A percentile compares a stretch with the other conserved stretches of the same genome.
Evolutionary conservation across 768 basidiomycete genomes (phyloP).

Genomic region (Hydnum rufescens): DNA sequence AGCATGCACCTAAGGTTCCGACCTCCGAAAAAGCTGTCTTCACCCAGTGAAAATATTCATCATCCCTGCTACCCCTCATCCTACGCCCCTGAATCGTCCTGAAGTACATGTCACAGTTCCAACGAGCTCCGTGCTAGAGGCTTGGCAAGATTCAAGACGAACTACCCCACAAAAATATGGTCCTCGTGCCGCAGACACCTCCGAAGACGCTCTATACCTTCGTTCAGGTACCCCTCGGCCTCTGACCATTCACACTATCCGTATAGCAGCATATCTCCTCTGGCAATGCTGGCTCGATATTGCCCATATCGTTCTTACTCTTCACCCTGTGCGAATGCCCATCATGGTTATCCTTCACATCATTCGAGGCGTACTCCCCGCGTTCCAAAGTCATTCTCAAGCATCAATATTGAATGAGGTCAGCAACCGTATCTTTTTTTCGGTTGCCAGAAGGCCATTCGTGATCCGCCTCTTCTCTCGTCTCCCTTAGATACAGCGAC

Average conservation of each 20-base stretch:
- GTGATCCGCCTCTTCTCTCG: conserved; percentile 1
- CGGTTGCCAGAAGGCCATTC: conserved; percentile 1
- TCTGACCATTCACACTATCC: conserved; percentile 35
- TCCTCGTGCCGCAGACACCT: not conserved
- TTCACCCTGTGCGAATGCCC: conserved; percentile 51
- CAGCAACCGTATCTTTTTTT: conserved; percentile 13
- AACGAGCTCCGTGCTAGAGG: conserved; percentile 3
- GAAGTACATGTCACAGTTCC: not conserved
- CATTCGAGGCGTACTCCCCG: conserved; percentile 55
- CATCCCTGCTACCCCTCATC: not conserved
- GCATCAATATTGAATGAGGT: conserved; percentile 74
- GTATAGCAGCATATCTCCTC: conserved; percentile 35
- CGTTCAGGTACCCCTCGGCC: conserved; percentile 50
- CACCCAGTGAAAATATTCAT: not conserved
- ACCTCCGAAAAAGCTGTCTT: not conserved
- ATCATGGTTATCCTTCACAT: conserved; percentile 52
- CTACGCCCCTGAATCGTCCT: not conserved
- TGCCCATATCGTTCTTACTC: conserved; percentile 27
- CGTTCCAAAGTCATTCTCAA: conserved; percentile 71
- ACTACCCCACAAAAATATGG: not conserved
- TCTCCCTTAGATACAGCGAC: conserved; percentile 35
- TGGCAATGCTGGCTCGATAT: conserved; percentile 36
- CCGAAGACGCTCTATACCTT: conserved; percentile 1
- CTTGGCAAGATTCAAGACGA: conserved; percentile 6
- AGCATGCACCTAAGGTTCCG: not conserved